Conservation (phyloP, 371 early-diverging fungal species). For the Apophysomyces trapeziformis region DNA sequence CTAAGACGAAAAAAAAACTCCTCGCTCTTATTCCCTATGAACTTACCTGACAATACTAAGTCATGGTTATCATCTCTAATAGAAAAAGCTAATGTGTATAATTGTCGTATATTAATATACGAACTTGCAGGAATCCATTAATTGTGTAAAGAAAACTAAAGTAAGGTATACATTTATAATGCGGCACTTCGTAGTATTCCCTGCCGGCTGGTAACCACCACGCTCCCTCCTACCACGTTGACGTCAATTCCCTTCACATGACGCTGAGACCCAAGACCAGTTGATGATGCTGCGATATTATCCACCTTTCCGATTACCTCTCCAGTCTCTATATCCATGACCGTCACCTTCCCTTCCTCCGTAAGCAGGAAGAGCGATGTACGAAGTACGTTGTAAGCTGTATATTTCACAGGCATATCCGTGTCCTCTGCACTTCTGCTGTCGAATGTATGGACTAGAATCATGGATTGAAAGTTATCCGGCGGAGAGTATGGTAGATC, state of each 20-base stretch:
- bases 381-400: constrained; percentile 50
- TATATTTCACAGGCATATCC: constrained; percentile 48
- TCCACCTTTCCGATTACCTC: constrained; percentile 39
- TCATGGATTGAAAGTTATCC: constrained; percentile 28
- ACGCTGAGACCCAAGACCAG: constrained; percentile 14
- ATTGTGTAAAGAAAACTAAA: background rate
- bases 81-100: background rate
- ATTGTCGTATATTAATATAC: too few species aligned
- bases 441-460: constrained; percentile 43
- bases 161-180: background rate
- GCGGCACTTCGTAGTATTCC: constrained; percentile 40
- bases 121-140: too few species aligned
- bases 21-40: too few species aligned
- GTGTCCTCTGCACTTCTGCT: constrained; percentile 16
- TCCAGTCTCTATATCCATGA: constrained; percentile 53
- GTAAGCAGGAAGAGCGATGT: constrained; percentile 48
- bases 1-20: too few species aligned
- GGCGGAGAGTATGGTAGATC: constrained; percentile 45
- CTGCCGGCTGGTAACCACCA: constrained; percentile 51
- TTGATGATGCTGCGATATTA: constrained; percentile 31
- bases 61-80: background rate
- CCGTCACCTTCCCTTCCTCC: constrained; percentile 51
- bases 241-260: constrained; percentile 48
- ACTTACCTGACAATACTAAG: too few species aligned
- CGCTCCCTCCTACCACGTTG: constrained; percentile 45